Evolutionary conservation across 2,329 filamentous ascomycete genomes (phyloP).

Genomic region (Cyclaneusma minus): DNA sequence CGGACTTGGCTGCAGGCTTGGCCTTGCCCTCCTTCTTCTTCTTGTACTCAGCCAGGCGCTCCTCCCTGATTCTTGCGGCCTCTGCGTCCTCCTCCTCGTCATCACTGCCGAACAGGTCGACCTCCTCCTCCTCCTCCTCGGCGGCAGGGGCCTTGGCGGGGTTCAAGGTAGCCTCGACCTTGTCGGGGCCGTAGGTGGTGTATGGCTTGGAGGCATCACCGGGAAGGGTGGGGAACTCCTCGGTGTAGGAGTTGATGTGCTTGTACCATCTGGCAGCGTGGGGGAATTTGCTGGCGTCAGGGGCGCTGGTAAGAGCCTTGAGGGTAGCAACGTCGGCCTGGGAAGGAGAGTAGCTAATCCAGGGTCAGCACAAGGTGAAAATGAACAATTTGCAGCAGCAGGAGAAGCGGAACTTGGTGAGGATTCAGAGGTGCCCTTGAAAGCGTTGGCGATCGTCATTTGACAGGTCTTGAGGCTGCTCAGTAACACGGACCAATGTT

Average conservation of each 20-base stretch:
- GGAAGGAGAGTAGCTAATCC: slow-evolving; percentile 42
- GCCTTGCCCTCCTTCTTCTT: slow-evolving; percentile 93
- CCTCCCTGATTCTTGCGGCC: slow-evolving; percentile 69
- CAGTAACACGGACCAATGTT: slow-evolving; percentile 91
- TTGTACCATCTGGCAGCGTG: slow-evolving; percentile 97
- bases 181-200: slow-evolving; percentile 84
- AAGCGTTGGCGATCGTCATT: slow-evolving; percentile 65
- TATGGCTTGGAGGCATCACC: slow-evolving; percentile 83
- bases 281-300: slow-evolving; percentile 76
- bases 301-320: slow-evolving; percentile 69
- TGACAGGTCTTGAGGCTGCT: slow-evolving; percentile 85
- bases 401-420: slow-evolving; percentile 11
- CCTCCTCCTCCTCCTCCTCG: slow-evolving; percentile 65
- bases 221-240: slow-evolving; percentile 79
- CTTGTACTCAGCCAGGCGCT: slow-evolving; percentile 83
- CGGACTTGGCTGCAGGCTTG: slow-evolving; percentile 88
- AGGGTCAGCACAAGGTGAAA: slow-evolving; percentile 7
- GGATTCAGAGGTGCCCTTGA: slow-evolving; percentile 60
- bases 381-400: slow-evolving; percentile 8
- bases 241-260: slow-evolving; percentile 87
- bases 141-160: slow-evolving; percentile 66
- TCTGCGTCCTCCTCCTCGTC: slow-evolving; percentile 90
- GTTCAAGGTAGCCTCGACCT: slow-evolving; percentile 62
- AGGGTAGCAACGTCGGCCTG: slow-evolving; percentile 94
- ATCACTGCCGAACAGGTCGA: slow-evolving; percentile 87